These are phyloP conservation scores for Euphorbia lathyris DNA, from an alignment of 345 rosid genomes.

Conservation along the genomic window DNA sequence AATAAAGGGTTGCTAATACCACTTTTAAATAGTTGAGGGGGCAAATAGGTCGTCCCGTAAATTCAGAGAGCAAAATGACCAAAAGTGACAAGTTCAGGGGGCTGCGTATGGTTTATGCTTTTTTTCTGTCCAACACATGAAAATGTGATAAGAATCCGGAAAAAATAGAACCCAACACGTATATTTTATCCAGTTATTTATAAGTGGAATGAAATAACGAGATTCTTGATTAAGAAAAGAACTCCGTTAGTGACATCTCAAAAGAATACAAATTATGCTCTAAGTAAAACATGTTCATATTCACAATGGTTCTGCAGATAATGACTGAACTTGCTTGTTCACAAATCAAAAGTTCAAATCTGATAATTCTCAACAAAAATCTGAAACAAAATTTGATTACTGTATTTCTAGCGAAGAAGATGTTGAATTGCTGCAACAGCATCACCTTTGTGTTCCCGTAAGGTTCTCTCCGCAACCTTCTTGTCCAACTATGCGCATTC, in stretches of 20 bases:
- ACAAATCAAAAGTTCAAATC: background rate
- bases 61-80: too few relatives aligned
- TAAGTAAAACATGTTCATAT: background rate
- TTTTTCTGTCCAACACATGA: too few relatives aligned
- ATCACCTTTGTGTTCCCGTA: slow-evolving; percentile 92
- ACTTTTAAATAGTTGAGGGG: too few relatives aligned
- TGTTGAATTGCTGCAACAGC: slow-evolving; percentile 88
- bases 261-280: too few relatives aligned
- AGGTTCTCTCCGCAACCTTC: slow-evolving; percentile 86
- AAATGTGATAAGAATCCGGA: too few relatives aligned
- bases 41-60: too few relatives aligned
- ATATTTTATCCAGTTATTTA: background rate
- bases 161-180: too few relatives aligned
- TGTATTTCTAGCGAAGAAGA: slow-evolving; percentile 50
- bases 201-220: background rate
- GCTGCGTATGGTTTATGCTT: too few relatives aligned
- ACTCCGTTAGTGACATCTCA: background rate
- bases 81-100: too few relatives aligned
- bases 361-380: background rate
- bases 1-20: too few relatives aligned
- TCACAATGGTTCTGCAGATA: background rate
- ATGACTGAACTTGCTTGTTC: background rate
- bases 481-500: slow-evolving; percentile 60
- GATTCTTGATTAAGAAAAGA: too few relatives aligned
- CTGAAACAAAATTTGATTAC: background rate